Conservation (phyloP, 768 basidiomycete genomes). For the Auricularia cornea region DNA sequence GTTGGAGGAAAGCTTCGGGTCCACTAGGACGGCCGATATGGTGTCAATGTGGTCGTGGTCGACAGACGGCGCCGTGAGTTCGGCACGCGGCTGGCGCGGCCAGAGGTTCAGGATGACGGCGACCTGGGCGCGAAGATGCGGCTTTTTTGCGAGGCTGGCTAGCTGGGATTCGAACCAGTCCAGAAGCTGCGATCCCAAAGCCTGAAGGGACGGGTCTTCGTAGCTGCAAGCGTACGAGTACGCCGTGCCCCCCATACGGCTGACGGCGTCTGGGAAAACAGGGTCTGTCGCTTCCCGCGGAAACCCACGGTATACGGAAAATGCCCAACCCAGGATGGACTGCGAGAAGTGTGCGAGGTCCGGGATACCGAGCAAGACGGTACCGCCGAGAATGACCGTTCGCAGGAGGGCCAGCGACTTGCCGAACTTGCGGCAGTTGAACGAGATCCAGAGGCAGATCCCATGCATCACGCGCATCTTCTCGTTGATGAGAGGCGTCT, state of each 20-base stretch:
- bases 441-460: conserved; percentile 65
- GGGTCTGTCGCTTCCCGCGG: conserved; percentile 32
- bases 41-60: conserved; percentile 32
- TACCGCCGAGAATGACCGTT: conserved; percentile 57
- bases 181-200: conserved; percentile 41
- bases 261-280: conserved; percentile 55
- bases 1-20: conserved; percentile 54
- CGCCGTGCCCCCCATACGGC: conserved; percentile 56
- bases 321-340: conserved; percentile 72
- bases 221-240: conserved; percentile 41
- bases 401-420: conserved; percentile 52
- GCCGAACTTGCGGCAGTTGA: conserved; percentile 43
- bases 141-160: conserved; percentile 30
- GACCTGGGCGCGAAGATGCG: conserved; percentile 34
- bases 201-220: conserved; percentile 20
- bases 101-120: conserved; percentile 60
- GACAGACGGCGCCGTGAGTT: conserved; percentile 37
- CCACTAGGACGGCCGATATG: conserved; percentile 45
- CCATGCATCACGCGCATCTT: conserved; percentile 68
- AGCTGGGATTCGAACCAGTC: conserved; percentile 58
- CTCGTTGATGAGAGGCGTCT: conserved; percentile 71
- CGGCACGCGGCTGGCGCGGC: conserved; percentile 53
- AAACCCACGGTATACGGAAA: conserved; percentile 39
- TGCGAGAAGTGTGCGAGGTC: conserved; percentile 65
- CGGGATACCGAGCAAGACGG: conserved; percentile 53